Conservation (phyloP, 805 yeast genomes). For the Wickerhamomyces ciferrii region DNA sequence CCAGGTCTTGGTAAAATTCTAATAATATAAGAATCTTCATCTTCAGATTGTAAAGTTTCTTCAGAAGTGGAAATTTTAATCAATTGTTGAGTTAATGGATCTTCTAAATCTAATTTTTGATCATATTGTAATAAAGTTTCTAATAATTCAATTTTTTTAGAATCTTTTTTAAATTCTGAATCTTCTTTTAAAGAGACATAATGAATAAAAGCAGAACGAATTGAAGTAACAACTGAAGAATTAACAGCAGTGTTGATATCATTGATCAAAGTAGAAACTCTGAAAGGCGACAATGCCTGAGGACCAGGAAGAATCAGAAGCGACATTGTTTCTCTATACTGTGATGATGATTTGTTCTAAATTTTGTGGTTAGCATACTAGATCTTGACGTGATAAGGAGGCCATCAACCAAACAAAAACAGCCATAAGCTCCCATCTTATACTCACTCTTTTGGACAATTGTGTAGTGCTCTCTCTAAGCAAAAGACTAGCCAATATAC, state of each 20-base stretch:
- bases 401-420: too few relatives aligned
- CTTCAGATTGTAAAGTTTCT: constrained; percentile 26
- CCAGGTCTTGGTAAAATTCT: constrained; percentile 90
- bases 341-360: neutral
- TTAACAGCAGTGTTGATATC: constrained; percentile 71
- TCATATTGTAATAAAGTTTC: constrained; percentile 72
- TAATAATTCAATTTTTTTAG: constrained; percentile 43
- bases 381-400: too few relatives aligned
- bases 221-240: constrained; percentile 56
- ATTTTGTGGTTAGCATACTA: neutral
- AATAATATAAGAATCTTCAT: constrained; percentile 48
- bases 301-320: constrained; percentile 77
- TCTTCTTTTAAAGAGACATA: constrained; percentile 55
- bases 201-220: constrained; percentile 76
- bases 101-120: constrained; percentile 49
- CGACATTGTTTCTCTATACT: constrained; percentile 30
- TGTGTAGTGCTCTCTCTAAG: too few relatives aligned
- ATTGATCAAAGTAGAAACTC: constrained; percentile 67
- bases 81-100: constrained; percentile 36
- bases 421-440: too few relatives aligned
- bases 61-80: constrained; percentile 29
- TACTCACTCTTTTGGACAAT: too few relatives aligned
- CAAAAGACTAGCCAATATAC: too few relatives aligned
- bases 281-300: constrained; percentile 79
- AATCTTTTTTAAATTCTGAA: constrained; percentile 19